A percentile compares a stretch with the other conserved stretches of the same genome.
Evolutionary conservation across 805 yeast genomes (phyloP).

Genomic region (Candida verbasci): DNA sequence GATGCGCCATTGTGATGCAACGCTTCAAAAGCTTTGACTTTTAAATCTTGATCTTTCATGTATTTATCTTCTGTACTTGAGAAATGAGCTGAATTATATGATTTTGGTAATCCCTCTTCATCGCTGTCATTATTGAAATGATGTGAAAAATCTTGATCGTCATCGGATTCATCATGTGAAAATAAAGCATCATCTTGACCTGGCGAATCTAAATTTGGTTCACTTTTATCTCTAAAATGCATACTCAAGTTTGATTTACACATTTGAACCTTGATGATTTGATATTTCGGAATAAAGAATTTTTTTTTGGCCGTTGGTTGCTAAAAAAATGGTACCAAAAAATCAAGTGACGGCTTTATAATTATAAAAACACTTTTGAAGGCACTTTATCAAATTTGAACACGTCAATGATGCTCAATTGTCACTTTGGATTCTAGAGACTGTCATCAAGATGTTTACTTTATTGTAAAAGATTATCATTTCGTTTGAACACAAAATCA

Average conservation of each 20-base stretch:
- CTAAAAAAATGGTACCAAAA: no score
- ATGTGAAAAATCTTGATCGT: conserved; percentile 6
- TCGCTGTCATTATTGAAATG: conserved; percentile 12
- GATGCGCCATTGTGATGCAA: conserved; percentile 18
- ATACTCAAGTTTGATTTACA: conserved; percentile 4
- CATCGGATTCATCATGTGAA: conserved; percentile 5
- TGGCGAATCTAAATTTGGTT: not conserved
- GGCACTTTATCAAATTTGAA: no score
- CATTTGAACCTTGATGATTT: no score
- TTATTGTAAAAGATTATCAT: no score
- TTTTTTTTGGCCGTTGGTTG: no score
- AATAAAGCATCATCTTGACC: conserved; percentile 1
- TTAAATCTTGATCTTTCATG: conserved; percentile 65
- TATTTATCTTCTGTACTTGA: conserved; percentile 62
- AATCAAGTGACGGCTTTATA: no score
- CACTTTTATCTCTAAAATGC: conserved; percentile 6
- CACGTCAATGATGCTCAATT: no score
- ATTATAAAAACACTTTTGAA: no score
- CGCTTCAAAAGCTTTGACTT: conserved; percentile 54
- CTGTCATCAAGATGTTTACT: no score
- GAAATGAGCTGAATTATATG: conserved; percentile 48
- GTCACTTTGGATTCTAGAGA: no score
- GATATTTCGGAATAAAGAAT: no score
- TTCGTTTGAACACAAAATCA: no score
- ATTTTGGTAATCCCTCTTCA: conserved; percentile 27